Percentiles rank a stretch among this genome's conserved stretches.
phyloP scores from a whole-genome alignment of 306 rosid species.

The Corylus avellana region DNA sequence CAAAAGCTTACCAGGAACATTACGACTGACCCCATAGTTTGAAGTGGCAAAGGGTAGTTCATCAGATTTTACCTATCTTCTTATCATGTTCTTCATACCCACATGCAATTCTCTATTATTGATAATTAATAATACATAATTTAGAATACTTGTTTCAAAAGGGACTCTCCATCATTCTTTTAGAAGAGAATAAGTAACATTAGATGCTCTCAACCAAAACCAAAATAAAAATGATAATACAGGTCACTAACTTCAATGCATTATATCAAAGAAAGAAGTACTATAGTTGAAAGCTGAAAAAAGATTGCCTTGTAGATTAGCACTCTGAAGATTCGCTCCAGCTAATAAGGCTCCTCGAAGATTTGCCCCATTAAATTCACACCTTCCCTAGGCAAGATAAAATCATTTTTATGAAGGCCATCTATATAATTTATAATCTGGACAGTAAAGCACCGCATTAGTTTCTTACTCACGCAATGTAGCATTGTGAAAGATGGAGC shows the following conservation, averaged over 20 bases:
- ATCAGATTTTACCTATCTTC: not conserved
- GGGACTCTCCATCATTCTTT: not conserved
- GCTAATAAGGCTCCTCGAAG: constrained; percentile 90
- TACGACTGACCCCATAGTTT: not conserved
- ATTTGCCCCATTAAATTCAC: constrained; percentile 97
- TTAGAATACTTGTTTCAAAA: not conserved
- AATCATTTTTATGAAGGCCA: constrained; percentile 37
- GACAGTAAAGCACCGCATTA: constrained; percentile 18
- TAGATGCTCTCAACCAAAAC: not conserved
- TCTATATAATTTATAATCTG: constrained; percentile 17
- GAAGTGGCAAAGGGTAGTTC: not conserved
- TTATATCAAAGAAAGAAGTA: not conserved
- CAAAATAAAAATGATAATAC: not conserved
- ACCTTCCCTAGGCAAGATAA: constrained; percentile 79
- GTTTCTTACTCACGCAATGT: constrained; percentile 87
- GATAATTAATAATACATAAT: not conserved
- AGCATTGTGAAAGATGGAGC: constrained; percentile 82
- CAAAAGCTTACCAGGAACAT: not conserved
- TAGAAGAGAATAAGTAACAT: not conserved
- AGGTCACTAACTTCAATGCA: not conserved
- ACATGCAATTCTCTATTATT: not conserved
- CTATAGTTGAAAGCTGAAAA: not conserved
- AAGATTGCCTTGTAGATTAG: constrained; percentile 83
- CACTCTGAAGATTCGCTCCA: constrained; percentile 88
- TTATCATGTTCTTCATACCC: not conserved